Conservation (phyloP, 768 basidiomycete species). For the Phylloporus rhodoxanthus region DNA sequence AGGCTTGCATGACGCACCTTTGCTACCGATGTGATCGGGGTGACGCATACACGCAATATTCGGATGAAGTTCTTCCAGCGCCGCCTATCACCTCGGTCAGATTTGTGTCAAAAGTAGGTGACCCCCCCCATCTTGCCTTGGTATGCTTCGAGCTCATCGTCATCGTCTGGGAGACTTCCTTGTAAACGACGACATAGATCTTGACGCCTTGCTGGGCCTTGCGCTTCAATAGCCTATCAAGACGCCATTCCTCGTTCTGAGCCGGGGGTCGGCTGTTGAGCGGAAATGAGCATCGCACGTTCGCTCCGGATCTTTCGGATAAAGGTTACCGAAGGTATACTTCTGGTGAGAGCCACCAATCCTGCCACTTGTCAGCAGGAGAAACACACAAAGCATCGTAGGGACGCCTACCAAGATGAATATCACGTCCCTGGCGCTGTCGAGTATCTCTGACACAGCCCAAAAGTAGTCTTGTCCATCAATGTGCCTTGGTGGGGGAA, state of each 20-base stretch:
- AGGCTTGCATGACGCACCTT: constrained; percentile 36
- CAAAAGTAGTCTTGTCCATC: constrained; percentile 98
- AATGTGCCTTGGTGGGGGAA: constrained; percentile 52
- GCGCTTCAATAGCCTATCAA: constrained; percentile 77
- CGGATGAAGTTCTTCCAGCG: constrained; percentile 75
- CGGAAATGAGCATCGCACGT: constrained; percentile 7
- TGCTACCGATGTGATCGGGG: constrained; percentile 82
- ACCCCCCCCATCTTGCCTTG: constrained; percentile 40
- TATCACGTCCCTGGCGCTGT: constrained; percentile 73
- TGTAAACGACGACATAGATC: constrained; percentile 89
- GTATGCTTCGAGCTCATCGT: constrained; percentile 81
- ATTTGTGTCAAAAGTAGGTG: background rate
- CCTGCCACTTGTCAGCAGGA: constrained; percentile 34
- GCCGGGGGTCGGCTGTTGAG: constrained; percentile 66
- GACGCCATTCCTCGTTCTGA: constrained; percentile 76
- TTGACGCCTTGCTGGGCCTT: constrained; percentile 93
- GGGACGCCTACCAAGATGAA: constrained; percentile 64
- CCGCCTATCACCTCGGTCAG: constrained; percentile 39
- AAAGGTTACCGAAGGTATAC: constrained; percentile 65
- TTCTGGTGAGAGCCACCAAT: constrained; percentile 95
- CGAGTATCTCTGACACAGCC: constrained; percentile 87
- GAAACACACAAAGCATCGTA: background rate
- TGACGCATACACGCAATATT: constrained; percentile 89
- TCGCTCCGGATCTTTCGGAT: background rate
- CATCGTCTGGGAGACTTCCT: constrained; percentile 95